Evolutionary conservation across 148 eudicot genomes (phyloP).

Genomic region (Nepenthes mirabilis): DNA sequence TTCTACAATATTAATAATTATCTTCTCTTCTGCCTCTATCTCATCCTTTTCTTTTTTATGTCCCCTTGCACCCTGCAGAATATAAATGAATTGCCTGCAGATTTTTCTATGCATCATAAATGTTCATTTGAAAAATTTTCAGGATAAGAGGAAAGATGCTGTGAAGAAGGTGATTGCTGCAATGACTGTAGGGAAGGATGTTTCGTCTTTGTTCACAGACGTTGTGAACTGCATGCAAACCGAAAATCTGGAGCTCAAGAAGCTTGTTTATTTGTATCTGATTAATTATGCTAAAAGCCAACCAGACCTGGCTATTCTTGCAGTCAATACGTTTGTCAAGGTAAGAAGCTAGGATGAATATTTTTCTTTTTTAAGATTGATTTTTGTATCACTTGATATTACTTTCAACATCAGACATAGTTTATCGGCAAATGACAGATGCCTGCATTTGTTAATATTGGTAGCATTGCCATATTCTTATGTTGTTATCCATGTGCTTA

Average conservation of each 20-base stretch:
- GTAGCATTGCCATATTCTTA: too few relatives aligned
- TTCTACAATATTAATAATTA: too few relatives aligned
- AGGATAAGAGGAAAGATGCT: constrained; percentile 99
- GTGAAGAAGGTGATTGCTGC: constrained; percentile 99
- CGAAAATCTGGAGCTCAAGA: constrained; percentile 93
- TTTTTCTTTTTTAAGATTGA: background rate
- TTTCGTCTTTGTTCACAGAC: constrained; percentile 92
- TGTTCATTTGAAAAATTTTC: constrained; percentile 3
- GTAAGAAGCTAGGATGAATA: constrained; percentile 19
- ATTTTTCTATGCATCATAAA: too few relatives aligned
- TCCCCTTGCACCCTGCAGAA: background rate
- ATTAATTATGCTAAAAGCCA: constrained; percentile 98
- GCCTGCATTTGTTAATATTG: too few relatives aligned
- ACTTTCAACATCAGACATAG: too few relatives aligned
- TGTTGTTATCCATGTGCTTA: too few relatives aligned
- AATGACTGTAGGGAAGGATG: constrained; percentile 99
- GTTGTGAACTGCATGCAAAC: constrained; percentile 99
- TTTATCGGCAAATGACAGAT: too few relatives aligned
- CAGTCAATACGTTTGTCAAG: constrained; percentile 98
- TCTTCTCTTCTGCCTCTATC: too few relatives aligned
- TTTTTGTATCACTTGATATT: background rate
- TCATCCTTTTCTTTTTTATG: background rate
- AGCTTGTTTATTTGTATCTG: constrained; percentile 91
- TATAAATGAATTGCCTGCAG: too few relatives aligned
- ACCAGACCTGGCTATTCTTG: constrained; percentile 96